Percentiles rank a stretch among this genome's conserved stretches.
phyloP scores from a whole-genome alignment of 768 basidiomycete genomes.

The Boletus vinaceobasis region DNA sequence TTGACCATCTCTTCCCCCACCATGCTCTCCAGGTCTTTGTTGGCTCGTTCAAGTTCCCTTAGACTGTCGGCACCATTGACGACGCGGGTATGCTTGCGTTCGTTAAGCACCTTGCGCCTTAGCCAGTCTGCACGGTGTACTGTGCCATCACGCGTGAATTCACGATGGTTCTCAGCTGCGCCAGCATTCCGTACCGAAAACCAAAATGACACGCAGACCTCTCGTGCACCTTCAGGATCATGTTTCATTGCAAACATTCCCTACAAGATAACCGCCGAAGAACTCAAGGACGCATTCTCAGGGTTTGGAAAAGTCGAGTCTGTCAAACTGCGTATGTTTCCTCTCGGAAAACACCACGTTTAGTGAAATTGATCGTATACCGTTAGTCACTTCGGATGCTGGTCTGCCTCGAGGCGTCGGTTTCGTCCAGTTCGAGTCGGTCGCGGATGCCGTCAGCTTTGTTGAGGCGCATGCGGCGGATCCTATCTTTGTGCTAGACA shows the following conservation, averaged over 20 bases:
- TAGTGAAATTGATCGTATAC: background rate
- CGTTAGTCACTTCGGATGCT: conserved; percentile 22
- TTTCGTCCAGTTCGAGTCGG: conserved; percentile 41
- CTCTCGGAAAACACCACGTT: background rate
- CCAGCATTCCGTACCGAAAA: conserved; percentile 4
- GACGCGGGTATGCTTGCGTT: conserved; percentile 10
- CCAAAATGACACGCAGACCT: background rate
- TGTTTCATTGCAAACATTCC: conserved; percentile 56
- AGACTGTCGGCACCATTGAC: conserved; percentile 7
- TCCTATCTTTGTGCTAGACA: conserved; percentile 47
- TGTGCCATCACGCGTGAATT: background rate
- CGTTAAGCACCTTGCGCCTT: conserved; percentile 12
- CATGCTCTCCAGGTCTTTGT: conserved; percentile 25
- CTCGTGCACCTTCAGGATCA: conserved; percentile 31
- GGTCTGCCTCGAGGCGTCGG: conserved; percentile 44
- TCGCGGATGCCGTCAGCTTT: conserved; percentile 38
- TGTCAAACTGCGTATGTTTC: conserved; percentile 41
- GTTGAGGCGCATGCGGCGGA: conserved; percentile 37
- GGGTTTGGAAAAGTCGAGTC: conserved; percentile 40
- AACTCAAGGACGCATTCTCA: conserved; percentile 40
- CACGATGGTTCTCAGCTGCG: conserved; percentile 21
- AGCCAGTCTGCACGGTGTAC: background rate
- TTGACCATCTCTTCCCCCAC: background rate
- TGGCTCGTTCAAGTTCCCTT: conserved; percentile 12
- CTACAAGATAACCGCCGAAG: conserved; percentile 39